Base-by-base conservation (phyloP, 129 eudicot species). In the Escallonia herrerae region DNA sequence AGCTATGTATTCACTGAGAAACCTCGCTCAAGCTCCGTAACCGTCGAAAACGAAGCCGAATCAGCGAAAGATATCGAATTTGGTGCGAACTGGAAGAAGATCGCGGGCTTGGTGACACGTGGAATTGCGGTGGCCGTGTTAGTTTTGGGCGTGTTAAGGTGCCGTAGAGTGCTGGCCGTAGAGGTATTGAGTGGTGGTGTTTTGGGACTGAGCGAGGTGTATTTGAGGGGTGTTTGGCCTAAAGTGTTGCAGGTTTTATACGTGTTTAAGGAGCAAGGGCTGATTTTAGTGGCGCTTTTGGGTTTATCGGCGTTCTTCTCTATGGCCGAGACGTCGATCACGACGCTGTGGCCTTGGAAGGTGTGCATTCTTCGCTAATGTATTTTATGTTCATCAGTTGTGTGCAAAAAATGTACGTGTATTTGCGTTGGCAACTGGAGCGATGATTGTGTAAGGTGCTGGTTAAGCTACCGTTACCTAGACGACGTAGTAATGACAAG, bases 321-420 rank as follows among this genome's bases (percentile, higher is more conserved):
- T 1, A 79, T 85, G 91, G 91, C 91, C 0, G 91, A 85, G 66
- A 85, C 91, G 61, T 85, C 91, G 2, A 85, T 85, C 39, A 85
- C 91, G 42, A 85, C 91, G 5, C 64, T 85, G 39, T 85, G 87
- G 64, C 91, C 91, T 3, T 85, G 91, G 91, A 85, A 85, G 91
- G 91, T 79, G 73, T 67, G 11, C 41, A 44, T 43, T 8, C 4
- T 7, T n/a, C 38, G 33, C 33, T 22, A 22, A 22, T 22, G 33
- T 22, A 22, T 22, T 22, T 22, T 22, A 22, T 22, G 33, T 22
- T 22, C 33, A 22, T 22, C 33, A 22, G 33, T 22, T 22, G 33
- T 22, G 33, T 22, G 33, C 33, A 22, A 1, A 22, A 22, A 22
- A 22, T 22, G 33, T 22, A 22, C 1, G 33, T 22, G 33, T 22